Conservation (phyloP, 2,329 filamentous ascomycete species). For the Fusarium devonianum region DNA sequence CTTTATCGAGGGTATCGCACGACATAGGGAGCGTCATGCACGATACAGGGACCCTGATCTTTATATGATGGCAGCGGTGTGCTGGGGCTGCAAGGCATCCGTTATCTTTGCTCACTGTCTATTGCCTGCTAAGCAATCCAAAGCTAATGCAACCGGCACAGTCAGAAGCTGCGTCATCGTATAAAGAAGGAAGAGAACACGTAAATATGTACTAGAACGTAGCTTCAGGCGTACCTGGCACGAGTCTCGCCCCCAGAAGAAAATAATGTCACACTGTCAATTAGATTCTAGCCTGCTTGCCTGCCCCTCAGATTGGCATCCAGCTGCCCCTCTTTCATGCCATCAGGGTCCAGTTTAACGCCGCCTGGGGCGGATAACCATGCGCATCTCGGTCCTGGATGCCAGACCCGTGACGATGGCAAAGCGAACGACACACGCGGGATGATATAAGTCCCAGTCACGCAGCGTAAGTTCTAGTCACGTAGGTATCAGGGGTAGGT, state of each 20-base stretch:
- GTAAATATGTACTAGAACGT: no score
- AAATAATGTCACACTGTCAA: neutral
- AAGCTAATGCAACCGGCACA: no score
- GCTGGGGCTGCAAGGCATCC: no score
- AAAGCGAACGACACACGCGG: conserved; percentile 15
- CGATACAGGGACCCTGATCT: conserved; percentile 7
- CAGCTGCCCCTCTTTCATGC: conserved; percentile 16
- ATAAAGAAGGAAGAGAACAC: no score
- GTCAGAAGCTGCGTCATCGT: no score
- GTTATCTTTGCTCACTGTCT: neutral
- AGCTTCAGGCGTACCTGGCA: neutral
- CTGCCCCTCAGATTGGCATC: conserved; percentile 2
- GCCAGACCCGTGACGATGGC: conserved; percentile 28
- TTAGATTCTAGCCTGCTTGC: conserved; percentile 4
- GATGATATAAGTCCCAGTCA: conserved; percentile 7
- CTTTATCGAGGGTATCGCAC: neutral
- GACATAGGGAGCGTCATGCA: conserved; percentile 12
- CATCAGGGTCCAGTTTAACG: conserved; percentile 23
- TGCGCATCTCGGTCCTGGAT: conserved; percentile 17
- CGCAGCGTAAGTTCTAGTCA: conserved; percentile 8
- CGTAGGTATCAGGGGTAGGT: conserved; percentile 7
- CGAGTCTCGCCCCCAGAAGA: neutral
- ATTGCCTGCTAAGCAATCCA: neutral
- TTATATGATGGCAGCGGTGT: conserved; percentile 4
- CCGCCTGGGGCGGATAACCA: conserved; percentile 24